Base-by-base conservation (phyloP, 495 filamentous ascomycete genomes). In the Penicillium goetzii region DNA sequence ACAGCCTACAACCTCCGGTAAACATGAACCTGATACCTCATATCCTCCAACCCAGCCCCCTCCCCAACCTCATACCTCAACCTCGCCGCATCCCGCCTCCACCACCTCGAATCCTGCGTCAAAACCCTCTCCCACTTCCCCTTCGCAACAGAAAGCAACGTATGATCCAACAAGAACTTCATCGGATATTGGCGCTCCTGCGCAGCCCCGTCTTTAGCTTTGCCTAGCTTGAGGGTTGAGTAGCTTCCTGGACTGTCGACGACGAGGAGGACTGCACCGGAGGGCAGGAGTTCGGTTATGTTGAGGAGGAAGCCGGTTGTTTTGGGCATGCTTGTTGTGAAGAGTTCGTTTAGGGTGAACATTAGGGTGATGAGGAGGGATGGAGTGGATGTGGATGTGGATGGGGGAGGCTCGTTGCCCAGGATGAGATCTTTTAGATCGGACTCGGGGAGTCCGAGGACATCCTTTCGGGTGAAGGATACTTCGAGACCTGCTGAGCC, bases 331-430 rank as follows among this genome's bases (percentile, higher is more conserved):
- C 91, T 93, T 11, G 87, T 83, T 0, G 85, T 81, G 79, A 97
- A 97, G 4, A 99, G 88, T 76, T 99, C 95, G 74, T 97, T 98
- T n/a, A 97, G 85, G 0, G 93, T 97, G 82, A 97, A 98, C 76
- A 97, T 87, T 0, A 97, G 75, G 0, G 95, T 97, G 5, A 95
- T 80, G 0, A 98, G 80, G 75, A 64, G 50, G 75, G 83, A 56
- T 62, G 66, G 41, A 10, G 64, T 55, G 28, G 30, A 32, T 7
- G 61, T 63, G 11, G 56, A 47, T 9, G 34, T 3, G 17, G 38
- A n/a, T 1, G 56, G 9, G 17, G 25, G 19, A 1, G 15, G 6
- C 17, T 36, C 62, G 28, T 47, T 12, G 43, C 62, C 67, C 30
- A 66, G 62, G 2, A 88, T 59, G 1, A 86, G 43, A 11, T 68